Evolutionary conservation across 2,329 filamentous ascomycete species (phyloP), one percentile per base, ranked within the genome.

Genomic region (Fusarium tuaranense): DNA sequence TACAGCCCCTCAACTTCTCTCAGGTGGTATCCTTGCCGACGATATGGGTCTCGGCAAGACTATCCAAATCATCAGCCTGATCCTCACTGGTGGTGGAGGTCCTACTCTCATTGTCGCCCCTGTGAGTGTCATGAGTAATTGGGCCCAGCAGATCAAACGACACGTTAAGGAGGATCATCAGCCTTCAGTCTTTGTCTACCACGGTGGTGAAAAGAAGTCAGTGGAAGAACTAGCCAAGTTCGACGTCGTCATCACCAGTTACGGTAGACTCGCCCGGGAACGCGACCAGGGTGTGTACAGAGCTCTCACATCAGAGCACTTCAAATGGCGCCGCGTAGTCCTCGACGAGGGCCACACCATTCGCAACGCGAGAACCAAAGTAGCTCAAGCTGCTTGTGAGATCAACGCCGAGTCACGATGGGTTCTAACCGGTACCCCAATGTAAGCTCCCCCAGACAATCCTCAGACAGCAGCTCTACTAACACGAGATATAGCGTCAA

Each of bases 11-110:
- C 82, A 84, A 1, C 87, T 97, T 25, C 90, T 94, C 8, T 94
- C 91, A 60, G 95, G 95, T 20, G 95, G 95, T 36, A 95, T 98
- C 60, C 87, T 98, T 10, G 94, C 82, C 14, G 95, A 98, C 81
- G 95, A 98, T 78, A 98, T 98, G 95, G 95, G 95, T 5, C 84
- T 98, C 7, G 95, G 95, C 27, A 97, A 97, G 84, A 98, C 95
- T 0, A 87, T 98, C 10, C 93, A 97, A 80, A 89, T 95, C 58
- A 96, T 98, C 76, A 93, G 94, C 63, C 84, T 97, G 39, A 92
- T 98, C 65, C 84, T 95, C 61, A 86, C 86, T 5, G 87, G 87
- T 7, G 84, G 84, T 0, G 80, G 85, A 3, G 91, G 90, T 5
- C 85, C 92, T 2, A 97, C 94, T 0, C 87, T 98, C 25, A 95